phyloP scores from a whole-genome alignment of 2,329 filamentous ascomycete species.

The Aureobasidium sp. region DNA sequence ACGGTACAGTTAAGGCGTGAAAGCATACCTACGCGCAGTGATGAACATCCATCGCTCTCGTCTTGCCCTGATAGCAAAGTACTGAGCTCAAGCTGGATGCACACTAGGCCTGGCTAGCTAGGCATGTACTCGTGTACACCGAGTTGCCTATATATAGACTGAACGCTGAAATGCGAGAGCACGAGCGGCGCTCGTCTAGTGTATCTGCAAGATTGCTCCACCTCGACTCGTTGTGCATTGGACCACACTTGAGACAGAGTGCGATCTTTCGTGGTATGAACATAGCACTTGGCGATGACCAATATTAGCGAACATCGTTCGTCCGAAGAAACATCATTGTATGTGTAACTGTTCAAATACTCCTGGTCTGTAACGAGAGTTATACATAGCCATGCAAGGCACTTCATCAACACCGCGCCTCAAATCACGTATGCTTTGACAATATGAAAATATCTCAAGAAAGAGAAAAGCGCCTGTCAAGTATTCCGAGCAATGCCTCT shows the following conservation, averaged over 20 bases:
- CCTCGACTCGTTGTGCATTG: not conserved
- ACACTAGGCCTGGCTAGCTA: not conserved
- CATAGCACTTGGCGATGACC: not conserved
- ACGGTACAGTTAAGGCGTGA: too few relatives aligned
- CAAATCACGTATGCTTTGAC: not conserved
- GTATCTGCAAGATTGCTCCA: not conserved
- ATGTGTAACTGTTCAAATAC: not conserved
- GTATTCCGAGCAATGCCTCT: not conserved
- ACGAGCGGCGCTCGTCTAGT: not conserved
- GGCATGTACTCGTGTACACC: not conserved
- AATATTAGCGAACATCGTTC: not conserved
- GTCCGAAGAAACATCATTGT: too few relatives aligned
- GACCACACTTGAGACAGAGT: not conserved
- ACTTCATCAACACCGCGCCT: not conserved
- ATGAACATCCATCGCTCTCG: too few relatives aligned
- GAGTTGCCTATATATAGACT: not conserved
- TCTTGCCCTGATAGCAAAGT: not conserved
- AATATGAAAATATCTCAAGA: not conserved
- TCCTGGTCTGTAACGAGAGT: not conserved
- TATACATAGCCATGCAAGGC: not conserved
- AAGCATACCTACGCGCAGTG: too few relatives aligned
- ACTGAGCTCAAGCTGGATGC: not conserved
- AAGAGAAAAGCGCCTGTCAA: not conserved
- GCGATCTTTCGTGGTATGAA: not conserved
- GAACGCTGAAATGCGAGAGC: not conserved